These are phyloP conservation scores for Gossypium ekmanianum DNA, from an alignment of 345 rosid genomes.

Conservation along the genomic window DNA sequence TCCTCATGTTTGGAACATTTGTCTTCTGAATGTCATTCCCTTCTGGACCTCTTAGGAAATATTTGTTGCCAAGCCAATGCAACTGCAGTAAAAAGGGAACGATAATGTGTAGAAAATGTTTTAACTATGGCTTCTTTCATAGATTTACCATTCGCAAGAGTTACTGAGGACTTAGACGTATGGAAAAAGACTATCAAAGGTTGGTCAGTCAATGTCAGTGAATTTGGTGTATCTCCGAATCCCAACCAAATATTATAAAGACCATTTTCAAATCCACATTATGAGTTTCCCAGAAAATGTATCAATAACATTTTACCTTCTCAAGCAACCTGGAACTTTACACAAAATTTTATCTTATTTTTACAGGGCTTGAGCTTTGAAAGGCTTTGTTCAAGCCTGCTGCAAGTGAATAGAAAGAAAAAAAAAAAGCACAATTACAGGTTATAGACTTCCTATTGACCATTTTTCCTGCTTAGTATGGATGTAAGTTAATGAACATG, in stretches of 20 bases:
- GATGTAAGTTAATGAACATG: neutral
- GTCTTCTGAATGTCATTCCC: constrained; percentile 53
- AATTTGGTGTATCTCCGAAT: neutral
- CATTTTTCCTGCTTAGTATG: neutral
- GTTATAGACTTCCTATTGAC: neutral
- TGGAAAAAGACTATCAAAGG: neutral
- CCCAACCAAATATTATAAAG: neutral
- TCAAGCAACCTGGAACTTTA: neutral
- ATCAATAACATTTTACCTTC: neutral
- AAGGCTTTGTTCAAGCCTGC: neutral
- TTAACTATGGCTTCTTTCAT: neutral
- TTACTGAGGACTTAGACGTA: neutral
- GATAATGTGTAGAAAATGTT: neutral
- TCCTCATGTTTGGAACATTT: constrained; percentile 41
- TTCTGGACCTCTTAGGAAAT: constrained; percentile 36
- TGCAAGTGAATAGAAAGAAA: neutral
- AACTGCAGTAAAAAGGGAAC: constrained; percentile 21
- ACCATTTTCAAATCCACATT: neutral
- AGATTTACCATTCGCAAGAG: neutral
- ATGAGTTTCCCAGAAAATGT: neutral
- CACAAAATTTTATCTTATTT: neutral
- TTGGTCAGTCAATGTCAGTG: neutral
- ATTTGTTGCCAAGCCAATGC: constrained; percentile 50
- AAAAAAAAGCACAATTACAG: neutral
- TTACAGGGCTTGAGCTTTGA: neutral